phyloP scores from a whole-genome alignment of 2,329 filamentous ascomycete species.

The Talaromyces sp. region DNA sequence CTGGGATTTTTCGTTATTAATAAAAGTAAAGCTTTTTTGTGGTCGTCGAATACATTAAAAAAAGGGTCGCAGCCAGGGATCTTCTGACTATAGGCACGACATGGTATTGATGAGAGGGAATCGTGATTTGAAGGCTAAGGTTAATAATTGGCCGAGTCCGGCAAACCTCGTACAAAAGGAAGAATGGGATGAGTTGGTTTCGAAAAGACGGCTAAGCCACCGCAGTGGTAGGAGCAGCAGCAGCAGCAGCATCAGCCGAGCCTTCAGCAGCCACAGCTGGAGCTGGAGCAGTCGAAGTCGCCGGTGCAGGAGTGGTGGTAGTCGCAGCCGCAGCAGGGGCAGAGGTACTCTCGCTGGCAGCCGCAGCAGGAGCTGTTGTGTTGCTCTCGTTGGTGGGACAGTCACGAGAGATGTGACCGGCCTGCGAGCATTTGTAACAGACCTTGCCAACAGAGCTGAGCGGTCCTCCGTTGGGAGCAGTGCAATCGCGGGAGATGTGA shows the following conservation, averaged over 20 bases:
- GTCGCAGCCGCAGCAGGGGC: slow-evolving; percentile 32
- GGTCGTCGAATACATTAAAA: slow-evolving; percentile 39
- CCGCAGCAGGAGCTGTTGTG: slow-evolving; percentile 28
- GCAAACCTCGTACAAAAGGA: slow-evolving; percentile 27
- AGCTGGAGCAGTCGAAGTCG: slow-evolving; percentile 25
- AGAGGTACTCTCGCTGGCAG: slow-evolving; percentile 28
- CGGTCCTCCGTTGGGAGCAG: slow-evolving; percentile 89
- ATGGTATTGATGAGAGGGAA: slow-evolving; percentile 10
- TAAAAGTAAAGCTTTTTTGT: neutral
- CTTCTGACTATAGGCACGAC: neutral
- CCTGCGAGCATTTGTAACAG: slow-evolving; percentile 95
- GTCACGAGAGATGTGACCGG: slow-evolving; percentile 92
- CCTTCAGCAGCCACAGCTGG: slow-evolving; percentile 34
- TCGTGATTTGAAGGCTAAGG: neutral
- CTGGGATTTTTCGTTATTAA: slow-evolving; percentile 31
- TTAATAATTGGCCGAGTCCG: slow-evolving; percentile 2
- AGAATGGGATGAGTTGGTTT: slow-evolving; percentile 15
- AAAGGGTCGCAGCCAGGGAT: slow-evolving; percentile 3
- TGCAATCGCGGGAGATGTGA: slow-evolving; percentile 92
- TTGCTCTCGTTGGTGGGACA: slow-evolving; percentile 69
- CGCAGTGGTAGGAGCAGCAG: slow-evolving; percentile 36
- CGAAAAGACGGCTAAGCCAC: slow-evolving; percentile 8
- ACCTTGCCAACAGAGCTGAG: slow-evolving; percentile 96
- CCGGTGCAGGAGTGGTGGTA: slow-evolving; percentile 32
- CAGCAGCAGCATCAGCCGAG: slow-evolving; percentile 29